Evolutionary conservation across 2,329 filamentous ascomycete species (phyloP), one percentile per base, ranked within the genome.

Genomic region (Aureobasidium sp.): DNA sequence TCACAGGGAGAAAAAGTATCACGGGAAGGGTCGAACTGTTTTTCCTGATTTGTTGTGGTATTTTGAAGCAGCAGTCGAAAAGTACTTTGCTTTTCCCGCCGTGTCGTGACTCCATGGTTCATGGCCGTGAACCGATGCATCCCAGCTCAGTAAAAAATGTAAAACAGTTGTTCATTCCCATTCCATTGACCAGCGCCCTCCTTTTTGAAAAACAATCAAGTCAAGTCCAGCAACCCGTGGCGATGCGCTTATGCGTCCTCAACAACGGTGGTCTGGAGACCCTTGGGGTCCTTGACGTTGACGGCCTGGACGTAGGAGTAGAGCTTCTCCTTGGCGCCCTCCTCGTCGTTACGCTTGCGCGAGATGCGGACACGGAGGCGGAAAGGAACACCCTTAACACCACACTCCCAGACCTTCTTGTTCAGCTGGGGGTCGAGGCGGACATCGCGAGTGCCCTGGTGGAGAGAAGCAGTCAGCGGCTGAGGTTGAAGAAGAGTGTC

Each of bases 401-500:
- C 94, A 77, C 88, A 84, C 83, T 99, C 94, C 94, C 94, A 99
- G 79, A 99, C 93, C 87, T 99, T 97, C 90, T 99, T 99, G 89
- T 99, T 99, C 76, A 99, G 84, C 83, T 94, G 89, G 76, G 94
- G 94, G 86, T 99, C 94, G 77, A 99, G 82, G 74, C 94, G 94
- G 82, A 99, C 94, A 78, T 99, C 94, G 75, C 85, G 81, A 82
- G 94, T 99, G 78, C 93, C 93, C 94, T 99, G 72, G 64, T 65
- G 62, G 64, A 56, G 44, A 14, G 27, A 29, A 45, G 42, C 22
- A 58, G 63, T 62, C 29, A 60, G 31, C 22, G 31, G 31, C 39
- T 53, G 29, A 29, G n/a, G 7, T 25, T 17, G 20, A 6, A 52
- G 25, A 17, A 29, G 9, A 5, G 34, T 36, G 45, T 61, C 49